phyloP scores from a whole-genome alignment of 78 protist species.

The Polysphondylium violaceum region DNA sequence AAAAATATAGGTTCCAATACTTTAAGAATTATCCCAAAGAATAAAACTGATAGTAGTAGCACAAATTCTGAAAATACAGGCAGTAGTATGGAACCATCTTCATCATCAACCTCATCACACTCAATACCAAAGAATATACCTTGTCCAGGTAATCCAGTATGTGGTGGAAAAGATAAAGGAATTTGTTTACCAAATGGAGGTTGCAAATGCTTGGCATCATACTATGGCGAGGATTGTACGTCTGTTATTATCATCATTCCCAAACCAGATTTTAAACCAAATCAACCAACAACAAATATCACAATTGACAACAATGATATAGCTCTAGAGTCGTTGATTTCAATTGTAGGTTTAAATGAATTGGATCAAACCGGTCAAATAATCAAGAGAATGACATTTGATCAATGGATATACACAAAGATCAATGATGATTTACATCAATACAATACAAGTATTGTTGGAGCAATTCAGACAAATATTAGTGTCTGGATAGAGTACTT shows the following conservation, averaged over 20 bases:
- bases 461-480: background rate
- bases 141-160: background rate
- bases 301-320: background rate
- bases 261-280: background rate
- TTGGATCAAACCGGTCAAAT: background rate
- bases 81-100: background rate
- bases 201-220: constrained; percentile 6
- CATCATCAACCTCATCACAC: background rate
- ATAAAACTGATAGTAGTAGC: no score
- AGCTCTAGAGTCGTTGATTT: background rate
- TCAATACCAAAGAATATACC: background rate
- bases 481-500: background rate
- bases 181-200: background rate
- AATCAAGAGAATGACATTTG: background rate
- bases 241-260: constrained; percentile 1
- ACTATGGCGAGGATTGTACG: background rate
- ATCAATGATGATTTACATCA: background rate
- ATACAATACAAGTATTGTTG: background rate
- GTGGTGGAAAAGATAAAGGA: constrained; percentile 22
- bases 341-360: constrained; percentile 7
- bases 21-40: no score
- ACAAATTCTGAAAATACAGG: no score
- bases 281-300: background rate
- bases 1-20: no score
- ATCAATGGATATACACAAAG: background rate